phyloP scores from a whole-genome alignment of 176 grass and related monocot species.

The Carex scoparia region DNA sequence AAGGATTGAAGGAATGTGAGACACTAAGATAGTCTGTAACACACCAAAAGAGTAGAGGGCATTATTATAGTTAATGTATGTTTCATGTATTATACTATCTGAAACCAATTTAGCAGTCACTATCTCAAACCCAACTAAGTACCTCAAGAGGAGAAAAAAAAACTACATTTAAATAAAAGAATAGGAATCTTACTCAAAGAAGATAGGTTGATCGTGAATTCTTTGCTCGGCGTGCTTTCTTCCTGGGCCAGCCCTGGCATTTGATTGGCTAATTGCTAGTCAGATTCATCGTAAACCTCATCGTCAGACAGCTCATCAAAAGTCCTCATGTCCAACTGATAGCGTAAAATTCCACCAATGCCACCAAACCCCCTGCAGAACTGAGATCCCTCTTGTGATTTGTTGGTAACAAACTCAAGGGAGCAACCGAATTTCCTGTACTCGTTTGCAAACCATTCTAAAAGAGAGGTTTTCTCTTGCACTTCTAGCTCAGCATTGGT shows the following conservation, averaged over 20 bases:
- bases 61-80: not conserved
- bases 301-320: slow-evolving; percentile 25
- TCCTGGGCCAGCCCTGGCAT: slow-evolving; percentile 7
- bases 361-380: slow-evolving; percentile 29
- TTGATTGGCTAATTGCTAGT: slow-evolving; percentile 29
- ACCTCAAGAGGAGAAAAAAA: not conserved
- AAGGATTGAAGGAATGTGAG: not conserved
- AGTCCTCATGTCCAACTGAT: slow-evolving; percentile 24
- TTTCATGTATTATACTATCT: not conserved
- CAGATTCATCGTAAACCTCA: not conserved
- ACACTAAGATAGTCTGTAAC: not conserved
- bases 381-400: slow-evolving; percentile 23
- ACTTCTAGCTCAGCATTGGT: slow-evolving; percentile 30
- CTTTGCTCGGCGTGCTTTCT: not conserved
- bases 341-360: slow-evolving; percentile 24
- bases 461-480: slow-evolving; percentile 19
- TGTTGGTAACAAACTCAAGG: slow-evolving; percentile 28
- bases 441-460: slow-evolving; percentile 28
- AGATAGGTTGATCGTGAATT: not conserved
- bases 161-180: not conserved
- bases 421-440: slow-evolving; percentile 25
- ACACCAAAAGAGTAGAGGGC: not conserved
- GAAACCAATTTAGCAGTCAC: not conserved
- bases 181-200: not conserved
- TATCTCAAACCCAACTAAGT: not conserved